Conservation (phyloP, 345 rosid genomes). For the Bruguiera sexangula region DNA sequence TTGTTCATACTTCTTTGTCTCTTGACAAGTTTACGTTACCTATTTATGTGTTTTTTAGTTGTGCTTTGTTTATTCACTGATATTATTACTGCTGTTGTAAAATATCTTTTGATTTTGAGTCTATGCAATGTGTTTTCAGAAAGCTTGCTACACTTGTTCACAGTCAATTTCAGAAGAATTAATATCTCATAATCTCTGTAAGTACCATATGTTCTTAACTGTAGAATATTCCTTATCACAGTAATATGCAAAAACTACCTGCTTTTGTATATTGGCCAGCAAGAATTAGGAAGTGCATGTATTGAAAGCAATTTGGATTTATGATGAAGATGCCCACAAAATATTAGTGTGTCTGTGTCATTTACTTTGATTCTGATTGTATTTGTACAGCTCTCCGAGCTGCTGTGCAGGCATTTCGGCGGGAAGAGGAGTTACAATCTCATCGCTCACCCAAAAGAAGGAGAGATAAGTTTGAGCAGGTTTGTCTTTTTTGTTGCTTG, state of each 20-base stretch:
- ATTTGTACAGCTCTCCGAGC: conserved; percentile 58
- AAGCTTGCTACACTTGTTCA: conserved; percentile 72
- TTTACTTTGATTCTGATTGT: conserved; percentile 4
- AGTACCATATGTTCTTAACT: conserved; percentile 25
- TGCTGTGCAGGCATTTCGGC: conserved; percentile 79
- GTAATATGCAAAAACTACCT: not conserved
- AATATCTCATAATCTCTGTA: conserved; percentile 74
- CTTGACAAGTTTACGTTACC: not conserved
- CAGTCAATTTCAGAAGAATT: conserved; percentile 62
- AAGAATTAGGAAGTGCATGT: not conserved
- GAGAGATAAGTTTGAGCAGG: conserved; percentile 87
- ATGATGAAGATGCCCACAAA: not conserved
- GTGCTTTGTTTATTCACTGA: not conserved
- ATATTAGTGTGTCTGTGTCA: not conserved
- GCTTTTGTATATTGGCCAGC: not conserved
- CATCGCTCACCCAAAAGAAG: conserved; percentile 66
- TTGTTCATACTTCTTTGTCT: not conserved
- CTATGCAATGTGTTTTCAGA: conserved; percentile 44
- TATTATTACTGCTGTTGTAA: not conserved
- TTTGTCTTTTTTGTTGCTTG: conserved; percentile 20
- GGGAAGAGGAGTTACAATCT: conserved; percentile 62
- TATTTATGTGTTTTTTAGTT: not conserved
- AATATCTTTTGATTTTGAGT: conserved; percentile 17
- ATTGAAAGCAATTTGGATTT: not conserved
- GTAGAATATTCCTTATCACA: not conserved